These are phyloP conservation scores for Chalaropsis thielavioides DNA, from an alignment of 2,329 filamentous ascomycete species.

Conservation along the genomic window DNA sequence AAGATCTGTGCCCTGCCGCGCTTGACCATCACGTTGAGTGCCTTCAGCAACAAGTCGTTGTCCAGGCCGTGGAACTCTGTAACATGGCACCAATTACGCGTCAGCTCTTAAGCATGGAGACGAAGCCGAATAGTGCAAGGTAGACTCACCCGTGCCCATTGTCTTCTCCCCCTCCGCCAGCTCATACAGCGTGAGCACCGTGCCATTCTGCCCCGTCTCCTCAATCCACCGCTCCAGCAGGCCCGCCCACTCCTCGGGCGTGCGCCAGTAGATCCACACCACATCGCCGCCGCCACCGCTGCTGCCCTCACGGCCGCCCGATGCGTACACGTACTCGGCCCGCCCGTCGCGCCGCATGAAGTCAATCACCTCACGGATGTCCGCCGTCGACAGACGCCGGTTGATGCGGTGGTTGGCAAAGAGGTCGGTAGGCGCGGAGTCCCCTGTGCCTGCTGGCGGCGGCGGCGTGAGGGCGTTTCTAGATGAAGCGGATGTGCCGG, in stretches of 20 bases:
- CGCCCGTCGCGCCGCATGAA: conserved; percentile 45
- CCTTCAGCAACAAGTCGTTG: conserved; percentile 61
- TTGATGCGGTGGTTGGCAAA: conserved; percentile 44
- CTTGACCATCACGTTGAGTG: conserved; percentile 70
- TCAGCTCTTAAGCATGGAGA: not conserved
- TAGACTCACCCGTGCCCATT: conserved; percentile 43
- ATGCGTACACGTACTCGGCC: conserved; percentile 47
- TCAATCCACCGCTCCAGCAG: conserved; percentile 70
- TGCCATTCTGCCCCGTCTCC: conserved; percentile 73
- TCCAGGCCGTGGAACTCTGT: conserved; percentile 83
- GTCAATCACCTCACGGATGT: conserved; percentile 44
- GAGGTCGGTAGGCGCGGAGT: conserved; percentile 31
- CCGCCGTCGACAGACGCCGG: conserved; percentile 35
- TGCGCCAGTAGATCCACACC: conserved; percentile 71
- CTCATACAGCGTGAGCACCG: conserved; percentile 86
- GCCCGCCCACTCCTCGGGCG: conserved; percentile 79
- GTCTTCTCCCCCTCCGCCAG: conserved; percentile 75
- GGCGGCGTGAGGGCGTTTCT: conserved; percentile 22
- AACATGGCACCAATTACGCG: not conserved
- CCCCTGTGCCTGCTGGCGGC: too few relatives aligned
- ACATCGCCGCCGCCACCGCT: conserved; percentile 31
- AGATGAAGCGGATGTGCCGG: not conserved
- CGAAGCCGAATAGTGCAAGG: not conserved
- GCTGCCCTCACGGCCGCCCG: conserved; percentile 20
- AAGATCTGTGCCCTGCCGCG: conserved; percentile 87